phyloP scores from a whole-genome alignment of 306 rosid genomes.

The Sindora glabra region DNA sequence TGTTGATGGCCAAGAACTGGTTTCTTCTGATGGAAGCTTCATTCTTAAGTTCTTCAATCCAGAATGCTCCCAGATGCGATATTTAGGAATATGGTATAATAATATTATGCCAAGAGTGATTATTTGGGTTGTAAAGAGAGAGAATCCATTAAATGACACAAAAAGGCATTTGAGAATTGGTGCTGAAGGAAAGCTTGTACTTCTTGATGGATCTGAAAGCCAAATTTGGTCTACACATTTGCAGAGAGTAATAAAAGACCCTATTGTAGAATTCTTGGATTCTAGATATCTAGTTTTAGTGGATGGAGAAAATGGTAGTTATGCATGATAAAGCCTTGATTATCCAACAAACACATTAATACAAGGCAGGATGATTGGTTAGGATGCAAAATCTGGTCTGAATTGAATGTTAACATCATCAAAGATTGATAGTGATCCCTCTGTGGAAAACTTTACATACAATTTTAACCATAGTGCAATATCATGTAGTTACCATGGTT shows the following conservation, averaged over 20 bases:
- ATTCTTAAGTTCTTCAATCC: too few relatives aligned
- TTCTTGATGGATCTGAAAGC: slow-evolving; percentile 11
- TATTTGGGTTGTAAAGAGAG: slow-evolving; percentile 83
- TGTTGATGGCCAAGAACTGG: too few relatives aligned
- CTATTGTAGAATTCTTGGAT: slow-evolving; percentile 45
- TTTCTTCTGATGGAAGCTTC: too few relatives aligned
- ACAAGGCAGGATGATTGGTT: slow-evolving; percentile 66
- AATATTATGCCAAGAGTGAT: slow-evolving; percentile 6
- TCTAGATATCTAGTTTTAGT: slow-evolving; percentile 47
- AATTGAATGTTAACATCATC: slow-evolving; percentile 50
- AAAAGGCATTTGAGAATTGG: slow-evolving; percentile 27
- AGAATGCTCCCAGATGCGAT: too few relatives aligned
- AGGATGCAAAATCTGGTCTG: slow-evolving; percentile 30
- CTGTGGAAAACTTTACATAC: slow-evolving; percentile 39
- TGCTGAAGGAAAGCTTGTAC: slow-evolving; percentile 28
- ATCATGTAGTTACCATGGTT: too few relatives aligned
- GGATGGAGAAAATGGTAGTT: slow-evolving; percentile 15
- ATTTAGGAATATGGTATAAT: slow-evolving; percentile 65
- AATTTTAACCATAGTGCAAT: slow-evolving; percentile 39
- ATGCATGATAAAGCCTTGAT: slow-evolving; percentile 74
- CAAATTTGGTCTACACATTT: slow-evolving; percentile 44
- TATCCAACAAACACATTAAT: slow-evolving; percentile 55
- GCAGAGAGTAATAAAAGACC: slow-evolving; percentile 15
- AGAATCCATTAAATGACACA: slow-evolving; percentile 40
- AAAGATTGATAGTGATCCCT: slow-evolving; percentile 40